These are phyloP conservation scores for Colletotrichum eleusines DNA, from an alignment of 2,329 filamentous ascomycete genomes.

Conservation along the genomic window DNA sequence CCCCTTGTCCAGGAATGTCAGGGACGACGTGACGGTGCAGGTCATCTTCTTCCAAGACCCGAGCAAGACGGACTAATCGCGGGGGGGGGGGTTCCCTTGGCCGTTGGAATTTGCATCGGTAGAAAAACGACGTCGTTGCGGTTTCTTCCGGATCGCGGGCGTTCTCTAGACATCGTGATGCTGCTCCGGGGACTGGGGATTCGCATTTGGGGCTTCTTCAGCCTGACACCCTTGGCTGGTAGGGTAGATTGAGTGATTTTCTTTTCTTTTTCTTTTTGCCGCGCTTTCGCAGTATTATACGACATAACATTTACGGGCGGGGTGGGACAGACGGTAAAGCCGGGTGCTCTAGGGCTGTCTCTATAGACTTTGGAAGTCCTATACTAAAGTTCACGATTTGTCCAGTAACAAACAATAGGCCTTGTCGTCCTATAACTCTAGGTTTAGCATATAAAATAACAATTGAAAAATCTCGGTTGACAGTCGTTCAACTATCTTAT, in stretches of 20 bases:
- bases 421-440: background rate
- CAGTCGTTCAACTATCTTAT: too few relatives aligned
- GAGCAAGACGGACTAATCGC: slow-evolving; percentile 20
- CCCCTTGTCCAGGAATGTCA: slow-evolving; percentile 72
- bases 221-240: background rate
- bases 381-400: background rate
- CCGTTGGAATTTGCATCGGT: background rate
- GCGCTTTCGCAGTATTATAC: background rate
- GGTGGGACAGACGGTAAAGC: background rate
- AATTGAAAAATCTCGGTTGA: background rate
- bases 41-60: slow-evolving; percentile 71
- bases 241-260: rapidly evolving
- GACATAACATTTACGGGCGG: background rate
- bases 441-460: background rate
- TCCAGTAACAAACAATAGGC: background rate
- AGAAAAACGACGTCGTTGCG: background rate
- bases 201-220: background rate
- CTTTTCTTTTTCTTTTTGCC: too few relatives aligned
- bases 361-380: background rate
- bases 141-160: background rate
- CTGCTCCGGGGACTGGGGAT: background rate
- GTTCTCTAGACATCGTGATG: background rate
- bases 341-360: background rate
- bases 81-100: too few relatives aligned
- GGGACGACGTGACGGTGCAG: slow-evolving; percentile 87